Evolutionary conservation across 202 grass and related monocot species (phyloP), one percentile per base, ranked within the genome.

Genomic region (Zizania palustris): DNA sequence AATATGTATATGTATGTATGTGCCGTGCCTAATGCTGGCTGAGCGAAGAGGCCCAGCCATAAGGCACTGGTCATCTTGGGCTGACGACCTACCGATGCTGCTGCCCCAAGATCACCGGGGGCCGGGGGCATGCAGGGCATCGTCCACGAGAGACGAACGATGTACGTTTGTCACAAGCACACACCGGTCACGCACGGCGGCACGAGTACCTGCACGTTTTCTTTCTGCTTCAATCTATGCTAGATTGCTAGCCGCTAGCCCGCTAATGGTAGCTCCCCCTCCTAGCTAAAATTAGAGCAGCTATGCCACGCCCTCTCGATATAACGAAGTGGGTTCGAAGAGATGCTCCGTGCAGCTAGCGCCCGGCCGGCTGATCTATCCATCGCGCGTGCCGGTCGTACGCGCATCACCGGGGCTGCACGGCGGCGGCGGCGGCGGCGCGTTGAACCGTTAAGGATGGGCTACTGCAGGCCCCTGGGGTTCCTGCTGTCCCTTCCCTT

Each of bases 401-500:
- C 12, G 46, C 5, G 9, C 44, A 5, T 7, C 59, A 35, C 13
- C 74, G 3, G 46, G 34, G 60, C 60, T 76, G 40, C 7, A 5
- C 36, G 75, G 50, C 39, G 63, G 38, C 50, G 75, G 63, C 62
- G 48, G 75, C 44, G 34, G n/a, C 63, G 75, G 74, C 63, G 75
- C 38, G 41, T 49, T n/a, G 8, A 39, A 33, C 51, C n/a, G 51
- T 42, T 54, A 48, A 80, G 40, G 55, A 71, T 71, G 77, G 66
- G 28, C 22, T 22, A 14, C n/a, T 90, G 87, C 79, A 79, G 68
- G 53, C 74, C 87, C 35, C 36, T 90, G 59, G 87, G 42, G 37
- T 83, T 80, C 75, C 12, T 86, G 45, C 59, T 90, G 45, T 80
- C 77, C 37, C 74, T 90, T 33, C 83, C 79, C 22, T 90, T 90